Evolutionary conservation across 2,329 filamentous ascomycete genomes (phyloP), one percentile per base, ranked within the genome.

Genomic region (Aaosphaeria pasadenensis): DNA sequence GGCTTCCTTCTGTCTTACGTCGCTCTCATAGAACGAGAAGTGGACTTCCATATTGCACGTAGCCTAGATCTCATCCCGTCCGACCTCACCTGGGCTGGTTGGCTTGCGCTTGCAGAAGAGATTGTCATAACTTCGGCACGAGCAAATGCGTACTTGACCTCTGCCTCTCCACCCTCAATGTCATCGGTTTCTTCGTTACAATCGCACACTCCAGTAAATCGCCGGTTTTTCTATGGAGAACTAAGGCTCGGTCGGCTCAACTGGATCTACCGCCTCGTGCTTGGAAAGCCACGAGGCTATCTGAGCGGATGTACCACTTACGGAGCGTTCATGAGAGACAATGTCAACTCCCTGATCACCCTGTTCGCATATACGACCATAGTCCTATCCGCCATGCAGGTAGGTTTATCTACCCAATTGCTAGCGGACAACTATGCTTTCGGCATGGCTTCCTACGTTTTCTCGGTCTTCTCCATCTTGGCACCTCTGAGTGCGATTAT

Each of bases 381-480:
- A 28, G 60, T 59, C 1, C 52, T 63, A 3, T 59, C 58, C 2
- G 59, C 59, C 5, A 61, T 63, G 57, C 59, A 62, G 40, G 59
- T 63, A 9, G 58, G 60, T 1, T 51, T 63, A 1, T 42, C 45
- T 11, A 62, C 58, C 2, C 38, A 48, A 9, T 54, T 42, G 2
- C 54, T 61, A 11, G 41, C 17, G 5, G 46, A 58, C 9, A 40
- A 51, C 30, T 51, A 58, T 33, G 43, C 48, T 11, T 62, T 63
- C 43, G 47, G 55, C 29, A 56, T 53, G 52, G 53, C 57, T 11
- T 56, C 59, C 5, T 54, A 56, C 30, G 47, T 57, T 24, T 56
- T 62, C 42, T 51, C 59, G 4, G 24, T 62, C 7, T 63, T 62
- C 30, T 52, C 59, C 1, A 62, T 62, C 4, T 17, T 60, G 7